Percentiles rank a stretch among this genome's conserved stretches.
phyloP scores from a whole-genome alignment of 495 filamentous ascomycete species.

The Xylaria curta region DNA sequence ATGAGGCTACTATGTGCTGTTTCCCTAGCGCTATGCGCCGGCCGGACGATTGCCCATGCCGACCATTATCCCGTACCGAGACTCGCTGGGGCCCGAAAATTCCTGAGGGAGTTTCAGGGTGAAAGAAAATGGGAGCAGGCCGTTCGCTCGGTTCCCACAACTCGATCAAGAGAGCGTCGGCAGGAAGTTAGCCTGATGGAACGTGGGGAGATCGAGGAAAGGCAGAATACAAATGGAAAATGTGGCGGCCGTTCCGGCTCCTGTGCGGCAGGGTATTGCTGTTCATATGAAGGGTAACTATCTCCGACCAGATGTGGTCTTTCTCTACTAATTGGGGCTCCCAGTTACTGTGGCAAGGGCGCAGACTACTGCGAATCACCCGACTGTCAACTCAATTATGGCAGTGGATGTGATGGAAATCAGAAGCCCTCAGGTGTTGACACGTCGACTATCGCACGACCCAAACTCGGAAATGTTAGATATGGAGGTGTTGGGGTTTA shows the following conservation, averaged over 20 bases:
- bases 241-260: slow-evolving; percentile 53
- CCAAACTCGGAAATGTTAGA: slow-evolving; percentile 61
- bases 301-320: background rate
- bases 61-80: slow-evolving; percentile 37
- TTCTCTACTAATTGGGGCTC: slow-evolving; percentile 43
- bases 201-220: slow-evolving; percentile 33
- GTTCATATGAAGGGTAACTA: slow-evolving; percentile 65
- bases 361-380: slow-evolving; percentile 70
- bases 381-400: slow-evolving; percentile 73
- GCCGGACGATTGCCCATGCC: slow-evolving; percentile 39
- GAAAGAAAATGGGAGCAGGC: slow-evolving; percentile 36
- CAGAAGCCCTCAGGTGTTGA: slow-evolving; percentile 65
- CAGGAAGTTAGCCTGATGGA: slow-evolving; percentile 18
- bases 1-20: slow-evolving; percentile 41
- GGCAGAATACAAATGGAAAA: slow-evolving; percentile 34
- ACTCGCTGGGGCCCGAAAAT: slow-evolving; percentile 43
- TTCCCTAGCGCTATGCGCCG: slow-evolving; percentile 37
- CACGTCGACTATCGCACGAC: slow-evolving; percentile 64
- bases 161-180: background rate
- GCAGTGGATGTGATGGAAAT: slow-evolving; percentile 70
- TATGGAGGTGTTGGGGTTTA: slow-evolving; percentile 71
- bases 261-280: slow-evolving; percentile 66
- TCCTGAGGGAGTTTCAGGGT: slow-evolving; percentile 41
- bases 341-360: slow-evolving; percentile 66
- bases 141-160: background rate